Evolutionary conservation across 306 rosid species (phyloP), one percentile per base, ranked within the genome.

Genomic region (Rosa multiflora): DNA sequence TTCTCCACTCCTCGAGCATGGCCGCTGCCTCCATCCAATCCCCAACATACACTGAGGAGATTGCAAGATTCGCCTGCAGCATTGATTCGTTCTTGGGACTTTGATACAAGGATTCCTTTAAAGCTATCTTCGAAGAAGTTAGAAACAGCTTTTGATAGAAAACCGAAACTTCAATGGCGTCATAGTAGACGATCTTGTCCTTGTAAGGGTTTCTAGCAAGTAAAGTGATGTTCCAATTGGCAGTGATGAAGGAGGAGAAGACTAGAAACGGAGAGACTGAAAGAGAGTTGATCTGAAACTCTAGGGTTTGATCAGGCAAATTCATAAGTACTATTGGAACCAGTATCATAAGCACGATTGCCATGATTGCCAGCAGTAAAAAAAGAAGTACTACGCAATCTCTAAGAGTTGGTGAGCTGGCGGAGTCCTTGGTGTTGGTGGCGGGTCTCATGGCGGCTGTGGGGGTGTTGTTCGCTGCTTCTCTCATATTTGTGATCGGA

Each of bases 171-270:
- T 64, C 21, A 64, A 64, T 8, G 21, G 44, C 46, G 44, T 64
- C 70, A 15, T 64, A 35, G 70, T 64, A 35, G 70, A 66, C 70
- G 47, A 64, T 37, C 23, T 66, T 66, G 21, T 66, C 46, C 23
- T 37, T 17, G 5, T 5, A 37, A 66, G 70, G 70, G 46, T 66
- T 66, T 37, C 23, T 66, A 37, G 70, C 23, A 5, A 5, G 70
- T 18, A 66, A 15, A 37, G 23, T 66, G 46, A 66, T 37, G 21
- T 66, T 37, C 70, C 70, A 66, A 37, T 18, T 66, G 8, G 70
- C 70, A 66, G 70, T 35, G 70, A 66, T 66, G 46, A 23, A 66
- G 70, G 70, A 66, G 46, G 70, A 17, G 70, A 12, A 37, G 47
- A 66, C 46, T 17, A 66, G 21, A 14, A 66, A 66, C 6, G 46